phyloP scores from a whole-genome alignment of 768 basidiomycete genomes.

The Daedalea quercina region DNA sequence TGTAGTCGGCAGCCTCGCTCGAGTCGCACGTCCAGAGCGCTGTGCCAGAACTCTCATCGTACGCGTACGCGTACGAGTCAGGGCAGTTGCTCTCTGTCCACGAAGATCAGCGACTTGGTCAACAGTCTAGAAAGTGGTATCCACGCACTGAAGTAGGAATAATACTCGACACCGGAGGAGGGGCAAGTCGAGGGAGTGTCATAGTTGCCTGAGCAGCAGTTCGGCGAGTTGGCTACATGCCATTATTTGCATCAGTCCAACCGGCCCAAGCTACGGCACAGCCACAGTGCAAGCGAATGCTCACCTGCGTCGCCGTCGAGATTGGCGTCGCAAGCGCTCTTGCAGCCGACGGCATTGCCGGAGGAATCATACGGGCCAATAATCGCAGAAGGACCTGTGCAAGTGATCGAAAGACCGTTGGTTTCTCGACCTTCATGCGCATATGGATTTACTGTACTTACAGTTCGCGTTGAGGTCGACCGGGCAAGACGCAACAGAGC shows the following conservation, averaged over 20 bases:
- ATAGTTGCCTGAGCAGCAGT: slow-evolving; percentile 58
- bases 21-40: slow-evolving; percentile 40
- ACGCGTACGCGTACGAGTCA: slow-evolving; percentile 45
- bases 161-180: slow-evolving; percentile 33
- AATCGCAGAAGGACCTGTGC: slow-evolving; percentile 26
- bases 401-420: not conserved
- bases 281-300: not conserved
- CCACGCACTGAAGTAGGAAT: slow-evolving; percentile 42
- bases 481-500: slow-evolving; percentile 27
- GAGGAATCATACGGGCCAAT: slow-evolving; percentile 29
- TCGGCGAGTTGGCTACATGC: slow-evolving; percentile 42
- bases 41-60: slow-evolving; percentile 39
- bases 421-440: too few relatives aligned
- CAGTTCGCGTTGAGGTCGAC: slow-evolving; percentile 32
- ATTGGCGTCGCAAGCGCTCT: slow-evolving; percentile 35
- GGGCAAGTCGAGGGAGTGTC: slow-evolving; percentile 52
- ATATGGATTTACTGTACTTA: slow-evolving; percentile 17
- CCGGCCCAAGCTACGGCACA: not conserved
- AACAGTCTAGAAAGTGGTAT: not conserved
- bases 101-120: not conserved
- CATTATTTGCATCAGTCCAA: not conserved
- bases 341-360: slow-evolving; percentile 36
- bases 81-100: slow-evolving; percentile 36
- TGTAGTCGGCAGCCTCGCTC: slow-evolving; percentile 31
- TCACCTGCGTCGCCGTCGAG: slow-evolving; percentile 28